Evolutionary conservation across 257 asterid genomes (phyloP).

Genomic region (Buddleja alternifolia): DNA sequence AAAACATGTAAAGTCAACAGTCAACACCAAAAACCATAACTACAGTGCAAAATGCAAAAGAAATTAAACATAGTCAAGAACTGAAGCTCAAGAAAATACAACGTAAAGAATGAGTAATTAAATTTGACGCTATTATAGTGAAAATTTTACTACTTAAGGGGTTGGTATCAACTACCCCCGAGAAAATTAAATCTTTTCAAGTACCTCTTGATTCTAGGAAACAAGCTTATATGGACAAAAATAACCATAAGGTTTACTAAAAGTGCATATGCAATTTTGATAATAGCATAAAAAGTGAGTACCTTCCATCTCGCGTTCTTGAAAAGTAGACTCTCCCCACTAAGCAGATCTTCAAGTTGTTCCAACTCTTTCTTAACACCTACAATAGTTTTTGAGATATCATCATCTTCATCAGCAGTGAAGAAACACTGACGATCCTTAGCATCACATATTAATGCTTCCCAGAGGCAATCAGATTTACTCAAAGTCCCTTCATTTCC

Average conservation of each 20-base stretch:
- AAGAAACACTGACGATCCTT: slow-evolving; percentile 59
- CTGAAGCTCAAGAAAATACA: not conserved
- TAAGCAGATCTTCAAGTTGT: slow-evolving; percentile 65
- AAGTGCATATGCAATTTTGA: too few relatives aligned
- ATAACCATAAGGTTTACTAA: too few relatives aligned
- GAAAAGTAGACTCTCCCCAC: slow-evolving; percentile 50
- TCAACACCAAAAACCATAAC: not conserved
- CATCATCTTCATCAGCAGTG: slow-evolving; percentile 50
- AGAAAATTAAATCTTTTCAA: too few relatives aligned
- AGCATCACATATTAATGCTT: slow-evolving; percentile 50
- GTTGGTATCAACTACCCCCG: not conserved
- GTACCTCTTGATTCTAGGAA: too few relatives aligned
- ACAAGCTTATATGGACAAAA: too few relatives aligned
- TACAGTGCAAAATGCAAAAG: too few relatives aligned
- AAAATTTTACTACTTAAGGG: not conserved
- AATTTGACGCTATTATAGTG: not conserved
- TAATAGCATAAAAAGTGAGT: slow-evolving; percentile 1
- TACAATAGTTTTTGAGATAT: slow-evolving; percentile 39
- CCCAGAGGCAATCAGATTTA: slow-evolving; percentile 50
- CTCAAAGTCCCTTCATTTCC: slow-evolving; percentile 61
- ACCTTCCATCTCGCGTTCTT: slow-evolving; percentile 69
- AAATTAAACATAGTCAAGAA: too few relatives aligned
- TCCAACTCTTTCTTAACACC: slow-evolving; percentile 53
- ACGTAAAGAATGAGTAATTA: too few relatives aligned
- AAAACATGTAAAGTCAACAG: not conserved